Evolutionary conservation across 352 stramenopile genomes (phyloP), one percentile per base, ranked within the genome.

Genomic region (Globisporangium cederbergense): DNA sequence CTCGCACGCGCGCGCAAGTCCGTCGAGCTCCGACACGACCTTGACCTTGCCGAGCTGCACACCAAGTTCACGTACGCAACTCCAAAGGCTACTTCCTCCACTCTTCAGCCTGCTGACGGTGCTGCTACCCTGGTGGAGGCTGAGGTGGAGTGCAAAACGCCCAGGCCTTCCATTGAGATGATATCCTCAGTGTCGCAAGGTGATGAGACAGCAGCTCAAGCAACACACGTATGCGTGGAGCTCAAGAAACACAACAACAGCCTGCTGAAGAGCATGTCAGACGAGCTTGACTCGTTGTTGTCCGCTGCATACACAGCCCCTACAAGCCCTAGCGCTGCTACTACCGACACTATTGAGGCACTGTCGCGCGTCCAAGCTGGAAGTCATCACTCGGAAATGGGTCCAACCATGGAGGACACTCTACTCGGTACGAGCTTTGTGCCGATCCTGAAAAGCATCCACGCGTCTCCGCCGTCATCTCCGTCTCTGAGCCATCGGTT

Each of bases 1-100:
- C 68, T 90, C 5, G 81, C 80, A 8, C 66, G 67, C 0, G 77
- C 20, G 13, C 76, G 76, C 2, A 76, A 72, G 46, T 73, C 67
- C 0, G 66, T 84, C 43, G 43, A 62, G 45, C 43, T 57, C 3
- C 62, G 62, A 3, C 62, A 58, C n/a, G 52, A 56, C 6, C 18
- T 45, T 10, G 38, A 54, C 18, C 9, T 52, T 14, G 9, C 18
- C 10, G 11, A 28, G 1, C 16, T 22, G 13, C 25, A 13, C 14
- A 30, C 16, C 9, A 30, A 4, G 25, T 49, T 14, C 30, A 16
- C 22, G 22, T 34, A 8, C 4, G 8, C 28, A 4, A 11, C 9
- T 7, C 16, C 10, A 28, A 30, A 1, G 4, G 47, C 8, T 30
- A 16, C 13, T 45, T 4, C 10, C 14, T 18, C 36, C 14, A 14